Conservation (phyloP, 2,329 filamentous ascomycete genomes). For the Gremmenia infestans region DNA sequence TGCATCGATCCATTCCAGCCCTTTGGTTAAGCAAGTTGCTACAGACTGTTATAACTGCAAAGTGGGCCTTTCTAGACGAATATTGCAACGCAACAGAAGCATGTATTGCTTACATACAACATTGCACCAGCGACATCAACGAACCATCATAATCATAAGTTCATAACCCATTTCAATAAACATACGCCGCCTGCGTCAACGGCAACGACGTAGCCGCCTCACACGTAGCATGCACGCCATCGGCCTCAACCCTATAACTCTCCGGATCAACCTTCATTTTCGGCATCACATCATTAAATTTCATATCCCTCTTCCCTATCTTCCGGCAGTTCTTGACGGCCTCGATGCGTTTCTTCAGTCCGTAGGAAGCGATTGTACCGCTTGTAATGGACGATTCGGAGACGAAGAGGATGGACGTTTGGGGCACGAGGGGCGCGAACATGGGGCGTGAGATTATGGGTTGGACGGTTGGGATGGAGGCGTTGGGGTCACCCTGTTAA, state of each 20-base stretch:
- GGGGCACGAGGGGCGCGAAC: constrained; percentile 72
- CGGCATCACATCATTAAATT: constrained; percentile 77
- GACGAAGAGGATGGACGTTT: constrained; percentile 76
- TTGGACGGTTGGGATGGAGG: constrained; percentile 81
- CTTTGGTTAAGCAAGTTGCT: too few relatives aligned
- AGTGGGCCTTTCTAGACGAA: too few relatives aligned
- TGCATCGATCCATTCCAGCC: too few relatives aligned
- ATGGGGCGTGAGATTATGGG: constrained; percentile 80
- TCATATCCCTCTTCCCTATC: constrained; percentile 83
- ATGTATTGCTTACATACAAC: too few relatives aligned
- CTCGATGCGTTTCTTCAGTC: constrained; percentile 73
- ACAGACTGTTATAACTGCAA: too few relatives aligned
- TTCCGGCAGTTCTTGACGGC: constrained; percentile 70
- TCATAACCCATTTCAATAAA: constrained; percentile 49
- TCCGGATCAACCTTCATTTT: constrained; percentile 91
- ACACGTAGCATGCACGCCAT: constrained; percentile 68
- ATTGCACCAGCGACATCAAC: too few relatives aligned
- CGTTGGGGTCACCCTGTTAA: constrained; percentile 70
- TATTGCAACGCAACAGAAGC: too few relatives aligned
- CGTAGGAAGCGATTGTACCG: constrained; percentile 66
- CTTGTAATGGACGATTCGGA: constrained; percentile 64
- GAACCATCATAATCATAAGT: too few relatives aligned
- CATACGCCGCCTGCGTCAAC: constrained; percentile 70
- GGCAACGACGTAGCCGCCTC: constrained; percentile 68
- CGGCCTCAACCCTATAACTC: constrained; percentile 81